Evolutionary conservation across 352 stramenopile genomes (phyloP).

Genomic region (Globisporangium lucens): DNA sequence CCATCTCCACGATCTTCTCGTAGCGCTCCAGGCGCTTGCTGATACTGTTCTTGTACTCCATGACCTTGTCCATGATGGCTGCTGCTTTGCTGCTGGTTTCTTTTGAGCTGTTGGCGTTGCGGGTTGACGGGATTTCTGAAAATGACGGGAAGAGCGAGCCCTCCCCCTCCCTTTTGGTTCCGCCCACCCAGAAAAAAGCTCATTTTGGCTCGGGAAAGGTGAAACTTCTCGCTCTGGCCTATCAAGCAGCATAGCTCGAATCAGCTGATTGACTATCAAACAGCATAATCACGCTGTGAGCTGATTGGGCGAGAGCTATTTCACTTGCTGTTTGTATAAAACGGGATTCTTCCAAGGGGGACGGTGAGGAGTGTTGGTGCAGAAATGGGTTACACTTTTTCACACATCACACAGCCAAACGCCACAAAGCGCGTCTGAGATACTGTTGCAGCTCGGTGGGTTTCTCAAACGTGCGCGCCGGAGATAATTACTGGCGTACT

Average conservation of each 20-base stretch:
- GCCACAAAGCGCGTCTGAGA: background rate
- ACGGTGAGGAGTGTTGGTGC: background rate
- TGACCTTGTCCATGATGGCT: slow-evolving; percentile 67
- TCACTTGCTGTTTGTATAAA: too few relatives aligned
- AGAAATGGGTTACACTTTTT: slow-evolving; percentile 8
- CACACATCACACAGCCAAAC: background rate
- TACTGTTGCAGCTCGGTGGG: too few relatives aligned
- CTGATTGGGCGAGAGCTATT: too few relatives aligned
- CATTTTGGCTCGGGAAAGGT: background rate
- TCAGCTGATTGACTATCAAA: too few relatives aligned
- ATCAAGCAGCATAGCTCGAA: too few relatives aligned
- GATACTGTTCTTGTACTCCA: slow-evolving; percentile 86
- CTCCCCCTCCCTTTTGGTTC: background rate
- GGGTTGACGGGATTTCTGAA: slow-evolving; percentile 19
- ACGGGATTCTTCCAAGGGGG: background rate
- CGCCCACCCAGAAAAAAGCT: background rate
- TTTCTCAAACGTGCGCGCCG: too few relatives aligned
- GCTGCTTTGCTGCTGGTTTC: slow-evolving; percentile 21
- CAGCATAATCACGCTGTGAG: too few relatives aligned
- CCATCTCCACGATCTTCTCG: slow-evolving; percentile 78
- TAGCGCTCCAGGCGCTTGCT: slow-evolving; percentile 75
- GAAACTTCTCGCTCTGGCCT: too few relatives aligned
- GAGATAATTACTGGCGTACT: too few relatives aligned
- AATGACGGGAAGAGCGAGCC: slow-evolving; percentile 25
- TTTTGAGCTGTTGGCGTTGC: slow-evolving; percentile 17